Evolutionary conservation across 2,329 filamentous ascomycete species (phyloP).

Genomic region (Ceratocystis colombiana): DNA sequence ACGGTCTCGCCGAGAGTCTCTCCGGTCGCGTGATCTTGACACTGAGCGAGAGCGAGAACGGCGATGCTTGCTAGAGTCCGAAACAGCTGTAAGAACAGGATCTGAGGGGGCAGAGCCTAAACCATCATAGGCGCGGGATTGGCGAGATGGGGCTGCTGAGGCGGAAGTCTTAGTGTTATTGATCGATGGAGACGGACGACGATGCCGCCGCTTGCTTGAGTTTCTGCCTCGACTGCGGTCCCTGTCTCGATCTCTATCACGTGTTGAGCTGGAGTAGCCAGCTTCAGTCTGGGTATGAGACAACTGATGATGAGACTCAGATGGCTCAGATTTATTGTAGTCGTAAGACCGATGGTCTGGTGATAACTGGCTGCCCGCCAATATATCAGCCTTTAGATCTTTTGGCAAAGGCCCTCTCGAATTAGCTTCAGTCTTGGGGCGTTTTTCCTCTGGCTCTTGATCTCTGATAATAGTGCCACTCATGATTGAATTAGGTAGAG

Average conservation of each 20-base stretch:
- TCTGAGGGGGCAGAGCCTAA: constrained; percentile 10
- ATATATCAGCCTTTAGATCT: neutral
- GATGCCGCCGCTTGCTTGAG: constrained; percentile 14
- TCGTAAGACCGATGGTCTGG: constrained; percentile 9
- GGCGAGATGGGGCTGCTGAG: constrained; percentile 15
- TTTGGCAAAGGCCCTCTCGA: neutral
- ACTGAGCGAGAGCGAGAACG: constrained; percentile 9
- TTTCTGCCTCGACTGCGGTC: constrained; percentile 14
- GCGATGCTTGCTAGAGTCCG: neutral
- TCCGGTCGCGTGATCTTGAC: constrained; percentile 15
- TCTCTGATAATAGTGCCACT: neutral
- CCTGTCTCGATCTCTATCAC: constrained; percentile 14
- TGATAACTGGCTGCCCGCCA: neutral
- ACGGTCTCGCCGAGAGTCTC: constrained; percentile 12
- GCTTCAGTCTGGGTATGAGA: neutral
- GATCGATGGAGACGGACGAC: constrained; percentile 13
- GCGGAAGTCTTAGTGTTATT: neutral
- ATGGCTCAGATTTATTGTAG: neutral
- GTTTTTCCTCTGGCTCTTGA: neutral
- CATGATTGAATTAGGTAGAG: constrained; percentile 3
- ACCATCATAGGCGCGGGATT: constrained; percentile 10
- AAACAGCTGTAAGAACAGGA: neutral
- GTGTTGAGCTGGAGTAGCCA: constrained; percentile 6
- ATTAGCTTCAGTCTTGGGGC: neutral
- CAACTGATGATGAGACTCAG: neutral